A percentile compares a stretch with the other conserved stretches of the same genome.
Conservation (phyloP, 2,329 filamentous ascomycete genomes). For the Penicillium freii region DNA sequence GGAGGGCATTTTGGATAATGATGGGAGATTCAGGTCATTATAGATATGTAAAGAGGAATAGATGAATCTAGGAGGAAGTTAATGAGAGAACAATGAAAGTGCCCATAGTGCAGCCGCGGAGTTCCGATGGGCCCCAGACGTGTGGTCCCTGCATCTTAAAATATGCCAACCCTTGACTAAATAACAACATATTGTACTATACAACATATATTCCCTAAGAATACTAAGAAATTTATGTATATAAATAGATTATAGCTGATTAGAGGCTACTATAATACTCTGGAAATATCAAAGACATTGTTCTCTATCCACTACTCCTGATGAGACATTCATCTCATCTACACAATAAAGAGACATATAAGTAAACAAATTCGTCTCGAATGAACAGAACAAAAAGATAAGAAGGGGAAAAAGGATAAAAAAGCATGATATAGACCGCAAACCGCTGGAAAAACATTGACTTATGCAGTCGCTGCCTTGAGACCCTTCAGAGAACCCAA, state of each 20-base stretch:
- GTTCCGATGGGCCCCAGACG: constrained; percentile 20
- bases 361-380: constrained; percentile 34
- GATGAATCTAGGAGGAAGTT: constrained; percentile 6
- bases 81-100: constrained; percentile 9
- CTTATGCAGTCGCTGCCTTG: constrained; percentile 61
- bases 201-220: background rate
- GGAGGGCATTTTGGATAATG: constrained; percentile 23
- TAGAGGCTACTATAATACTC: background rate
- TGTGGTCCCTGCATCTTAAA: constrained; percentile 15
- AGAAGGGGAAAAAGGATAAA: constrained; percentile 21
- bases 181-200: no score
- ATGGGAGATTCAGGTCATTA: constrained; percentile 12
- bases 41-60: constrained; percentile 5
- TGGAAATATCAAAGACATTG: constrained; percentile 18
- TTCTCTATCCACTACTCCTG: constrained; percentile 26
- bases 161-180: background rate
- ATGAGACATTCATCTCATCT: constrained; percentile 23
- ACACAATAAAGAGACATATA: constrained; percentile 24
- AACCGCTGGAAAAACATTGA: constrained; percentile 31
- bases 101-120: constrained; percentile 8
- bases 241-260: background rate
- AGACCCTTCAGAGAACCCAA: constrained; percentile 91
- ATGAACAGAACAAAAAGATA: constrained; percentile 18
- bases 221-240: background rate
- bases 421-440: constrained; percentile 32